These are phyloP conservation scores for Lasiodiplodia gonubiensis DNA, from an alignment of 2,329 filamentous ascomycete species.

Conservation along the genomic window DNA sequence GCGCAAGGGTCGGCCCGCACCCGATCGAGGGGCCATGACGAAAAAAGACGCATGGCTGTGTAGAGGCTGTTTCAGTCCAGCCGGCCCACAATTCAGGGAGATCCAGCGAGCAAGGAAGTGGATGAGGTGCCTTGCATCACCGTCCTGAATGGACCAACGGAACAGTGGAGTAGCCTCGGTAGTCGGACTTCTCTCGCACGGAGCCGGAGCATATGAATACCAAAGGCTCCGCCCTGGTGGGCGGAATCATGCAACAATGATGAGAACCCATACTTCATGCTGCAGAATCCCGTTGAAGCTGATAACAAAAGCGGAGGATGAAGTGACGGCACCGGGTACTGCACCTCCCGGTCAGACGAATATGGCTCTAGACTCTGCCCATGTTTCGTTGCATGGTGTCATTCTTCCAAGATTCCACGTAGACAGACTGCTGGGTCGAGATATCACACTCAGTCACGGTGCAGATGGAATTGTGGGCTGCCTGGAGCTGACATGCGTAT, in stretches of 20 bases:
- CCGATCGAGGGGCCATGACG: conserved; percentile 6
- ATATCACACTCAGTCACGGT: not conserved
- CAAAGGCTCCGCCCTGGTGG: not conserved
- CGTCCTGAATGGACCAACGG: conserved; percentile 4
- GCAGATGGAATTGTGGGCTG: not conserved
- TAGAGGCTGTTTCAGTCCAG: not conserved
- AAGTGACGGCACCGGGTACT: not conserved
- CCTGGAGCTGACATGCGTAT: not conserved
- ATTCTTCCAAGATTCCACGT: not conserved
- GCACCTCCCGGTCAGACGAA: not conserved
- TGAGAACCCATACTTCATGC: not conserved
- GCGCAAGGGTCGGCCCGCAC: conserved; percentile 24
- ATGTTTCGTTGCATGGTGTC: not conserved
- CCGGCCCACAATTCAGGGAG: not conserved
- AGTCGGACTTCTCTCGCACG: conserved; percentile 19
- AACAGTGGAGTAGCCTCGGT: conserved; percentile 21
- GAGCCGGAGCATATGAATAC: not conserved
- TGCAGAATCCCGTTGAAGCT: not conserved
- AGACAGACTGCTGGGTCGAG: not conserved
- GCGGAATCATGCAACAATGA: not conserved
- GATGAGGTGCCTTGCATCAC: not conserved
- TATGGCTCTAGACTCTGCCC: not conserved
- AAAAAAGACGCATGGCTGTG: conserved; percentile 19
- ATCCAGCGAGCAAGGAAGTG: not conserved
- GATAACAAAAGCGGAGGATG: conserved; percentile 8